A percentile compares a stretch with the other conserved stretches of the same genome.
These are phyloP conservation scores for Helianthus annuus DNA, from an alignment of 129 eudicot genomes.

Conservation along the genomic window DNA sequence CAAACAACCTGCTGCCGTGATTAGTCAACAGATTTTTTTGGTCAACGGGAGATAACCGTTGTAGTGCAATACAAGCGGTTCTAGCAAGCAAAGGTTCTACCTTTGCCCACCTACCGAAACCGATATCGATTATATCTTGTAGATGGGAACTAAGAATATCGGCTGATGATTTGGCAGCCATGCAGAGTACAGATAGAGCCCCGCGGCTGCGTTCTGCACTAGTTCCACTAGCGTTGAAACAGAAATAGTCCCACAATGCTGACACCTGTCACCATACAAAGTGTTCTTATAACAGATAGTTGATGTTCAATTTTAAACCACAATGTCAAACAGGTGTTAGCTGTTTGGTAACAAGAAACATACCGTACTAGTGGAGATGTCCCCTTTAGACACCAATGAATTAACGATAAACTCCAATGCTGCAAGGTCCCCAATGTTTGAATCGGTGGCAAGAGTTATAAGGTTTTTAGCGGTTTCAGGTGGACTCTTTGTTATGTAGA, in stretches of 20 bases:
- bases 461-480: slow-evolving; percentile 90
- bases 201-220: slow-evolving; percentile 94
- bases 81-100: slow-evolving; percentile 97
- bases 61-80: slow-evolving; percentile 86
- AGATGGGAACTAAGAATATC: slow-evolving; percentile 79
- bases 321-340: neutral
- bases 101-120: slow-evolving; percentile 99
- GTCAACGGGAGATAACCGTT: slow-evolving; percentile 78
- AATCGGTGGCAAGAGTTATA: slow-evolving; percentile 68
- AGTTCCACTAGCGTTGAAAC: slow-evolving; percentile 82
- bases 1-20: slow-evolving; percentile 76
- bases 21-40: slow-evolving; percentile 66
- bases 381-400: slow-evolving; percentile 87
- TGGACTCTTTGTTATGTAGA: slow-evolving; percentile 73
- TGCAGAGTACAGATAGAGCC: slow-evolving; percentile 78
- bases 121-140: slow-evolving; percentile 93
- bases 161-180: slow-evolving; percentile 93
- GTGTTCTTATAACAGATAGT: neutral
- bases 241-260: slow-evolving; percentile 95
- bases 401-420: slow-evolving; percentile 81
- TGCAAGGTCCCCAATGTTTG: slow-evolving; percentile 96
- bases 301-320: neutral
- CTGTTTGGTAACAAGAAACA: slow-evolving; percentile 4
- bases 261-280: slow-evolving; percentile 56
- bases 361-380: slow-evolving; percentile 73